Base-by-base conservation (phyloP, 768 basidiomycete genomes). In the Hemileccinum rubropunctum region DNA sequence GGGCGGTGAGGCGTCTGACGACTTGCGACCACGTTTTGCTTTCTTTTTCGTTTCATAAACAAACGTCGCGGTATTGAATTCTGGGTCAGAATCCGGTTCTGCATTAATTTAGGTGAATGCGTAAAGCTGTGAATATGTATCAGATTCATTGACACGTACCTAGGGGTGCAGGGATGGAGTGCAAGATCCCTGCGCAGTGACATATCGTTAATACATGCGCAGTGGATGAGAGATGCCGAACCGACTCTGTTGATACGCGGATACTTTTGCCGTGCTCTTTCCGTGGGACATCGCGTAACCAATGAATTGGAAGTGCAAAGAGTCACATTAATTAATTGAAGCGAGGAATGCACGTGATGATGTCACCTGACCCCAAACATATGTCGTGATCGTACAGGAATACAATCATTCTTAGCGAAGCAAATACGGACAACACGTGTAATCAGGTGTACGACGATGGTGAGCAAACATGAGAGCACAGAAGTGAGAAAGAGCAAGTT, bases 101-200 rank as follows among this genome's bases (percentile, higher is more conserved):
- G 41, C 18, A 33, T 27, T 11, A 28, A 27, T 17, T 11, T n/a
- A 33, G 17, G 33, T 42, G 12, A 48, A 14, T 7, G 1, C 9
- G 28, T 23, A 2, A 20, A 44, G 11, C 15, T n/a, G 18, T 15
- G 20, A 14, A 33, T 10, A n/a, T 15, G 35, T 15, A 15, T 11
- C 20, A 7, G 23, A 26, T 38, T 34, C 41, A n/a, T n/a, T n/a
- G n/a, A n/a, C n/a, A 35, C 41, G 4, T 56, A 68, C 73, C 71
- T 59, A 70, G 56, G 32, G 74, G 73, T 2, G 69, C 70, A 6
- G 69, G 60, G 14, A 69, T 65, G 3, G 73, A 71, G 18, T 50
- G 37, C 47, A 57, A 50, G 12, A 21, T 47, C 42, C 69, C 67
- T 68, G 36, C 20, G 3, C 5, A 44, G 0, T 11, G 3, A 17